phyloP scores from a whole-genome alignment of 2,329 filamentous ascomycete genomes.

The Alternaria ethzedia region DNA sequence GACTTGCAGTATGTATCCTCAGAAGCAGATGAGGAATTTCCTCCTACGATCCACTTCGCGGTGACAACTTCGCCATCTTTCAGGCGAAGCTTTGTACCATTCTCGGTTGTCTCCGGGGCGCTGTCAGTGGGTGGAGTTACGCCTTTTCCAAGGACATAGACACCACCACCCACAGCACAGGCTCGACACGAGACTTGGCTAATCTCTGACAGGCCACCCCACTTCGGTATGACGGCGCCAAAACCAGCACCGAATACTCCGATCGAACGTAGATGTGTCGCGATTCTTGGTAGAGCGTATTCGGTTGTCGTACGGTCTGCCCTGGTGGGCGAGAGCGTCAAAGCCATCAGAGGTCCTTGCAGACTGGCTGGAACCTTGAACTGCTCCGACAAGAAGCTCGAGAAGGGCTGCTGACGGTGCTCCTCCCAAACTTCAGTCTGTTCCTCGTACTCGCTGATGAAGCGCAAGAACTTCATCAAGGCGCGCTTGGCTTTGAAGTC shows the following conservation, averaged over 20 bases:
- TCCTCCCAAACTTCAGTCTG: constrained; percentile 65
- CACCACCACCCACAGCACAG: constrained; percentile 85
- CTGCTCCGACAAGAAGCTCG: constrained; percentile 62
- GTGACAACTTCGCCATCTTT: constrained; percentile 65
- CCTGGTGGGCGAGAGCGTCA: constrained; percentile 74
- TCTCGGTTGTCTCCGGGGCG: constrained; percentile 7
- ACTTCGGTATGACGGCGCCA: constrained; percentile 88
- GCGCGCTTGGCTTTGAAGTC: constrained; percentile 81
- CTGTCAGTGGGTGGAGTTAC: constrained; percentile 49
- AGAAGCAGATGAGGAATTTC: constrained; percentile 27
- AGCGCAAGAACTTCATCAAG: constrained; percentile 93
- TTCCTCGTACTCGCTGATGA: constrained; percentile 75
- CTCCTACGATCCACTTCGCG: constrained; percentile 61
- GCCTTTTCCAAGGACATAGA: constrained; percentile 83
- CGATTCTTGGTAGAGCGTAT: constrained; percentile 74
- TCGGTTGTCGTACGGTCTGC: constrained; percentile 64
- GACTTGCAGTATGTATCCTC: constrained; percentile 60
- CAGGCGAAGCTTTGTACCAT: constrained; percentile 56
- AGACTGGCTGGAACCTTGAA: constrained; percentile 67
- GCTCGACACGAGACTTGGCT: constrained; percentile 91
- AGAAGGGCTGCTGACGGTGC: constrained; percentile 62
- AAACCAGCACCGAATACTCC: constrained; percentile 89
- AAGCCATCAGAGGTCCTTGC: constrained; percentile 68
- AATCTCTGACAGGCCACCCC: constrained; percentile 87
- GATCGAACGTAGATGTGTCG: constrained; percentile 83